These are phyloP conservation scores for Zancudomyces culisetae DNA, from an alignment of 371 early-diverging fungal species.

Conservation along the genomic window DNA sequence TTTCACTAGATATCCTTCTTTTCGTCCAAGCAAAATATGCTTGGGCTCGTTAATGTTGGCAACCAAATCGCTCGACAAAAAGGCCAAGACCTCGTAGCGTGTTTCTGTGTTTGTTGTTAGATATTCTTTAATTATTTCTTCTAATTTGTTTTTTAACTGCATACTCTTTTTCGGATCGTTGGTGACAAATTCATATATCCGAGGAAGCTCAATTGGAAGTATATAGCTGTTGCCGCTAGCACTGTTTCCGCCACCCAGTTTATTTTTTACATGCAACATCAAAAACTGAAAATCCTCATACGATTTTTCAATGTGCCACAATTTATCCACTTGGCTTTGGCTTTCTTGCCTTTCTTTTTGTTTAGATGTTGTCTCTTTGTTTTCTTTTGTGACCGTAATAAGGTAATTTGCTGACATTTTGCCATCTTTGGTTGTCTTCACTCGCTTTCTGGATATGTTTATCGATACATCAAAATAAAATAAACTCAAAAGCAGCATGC, in stretches of 20 bases:
- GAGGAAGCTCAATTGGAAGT: conserved; percentile 64
- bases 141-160: conserved; percentile 50
- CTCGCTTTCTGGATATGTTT: conserved; percentile 36
- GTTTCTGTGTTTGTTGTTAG: conserved; percentile 37
- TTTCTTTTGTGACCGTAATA: conserved; percentile 13
- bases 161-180: conserved; percentile 47
- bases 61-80: conserved; percentile 47
- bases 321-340: conserved; percentile 26
- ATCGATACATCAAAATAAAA: conserved; percentile 10
- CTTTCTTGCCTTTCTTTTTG: conserved; percentile 15
- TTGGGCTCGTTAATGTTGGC: conserved; percentile 18
- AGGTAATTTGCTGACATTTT: conserved; percentile 32
- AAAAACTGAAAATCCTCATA: conserved; percentile 57
- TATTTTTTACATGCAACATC: conserved; percentile 39
- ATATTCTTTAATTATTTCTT: conserved; percentile 51
- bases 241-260: conserved; percentile 21
- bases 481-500: background rate
- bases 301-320: conserved; percentile 66
- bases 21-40: conserved; percentile 28
- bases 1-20: conserved; percentile 66
- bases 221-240: conserved; percentile 30
- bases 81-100: conserved; percentile 45
- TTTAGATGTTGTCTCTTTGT: conserved; percentile 13
- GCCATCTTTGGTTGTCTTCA: conserved; percentile 44
- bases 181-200: conserved; percentile 46